Conservation (phyloP, 768 basidiomycete genomes). For the Suillus plorans region DNA sequence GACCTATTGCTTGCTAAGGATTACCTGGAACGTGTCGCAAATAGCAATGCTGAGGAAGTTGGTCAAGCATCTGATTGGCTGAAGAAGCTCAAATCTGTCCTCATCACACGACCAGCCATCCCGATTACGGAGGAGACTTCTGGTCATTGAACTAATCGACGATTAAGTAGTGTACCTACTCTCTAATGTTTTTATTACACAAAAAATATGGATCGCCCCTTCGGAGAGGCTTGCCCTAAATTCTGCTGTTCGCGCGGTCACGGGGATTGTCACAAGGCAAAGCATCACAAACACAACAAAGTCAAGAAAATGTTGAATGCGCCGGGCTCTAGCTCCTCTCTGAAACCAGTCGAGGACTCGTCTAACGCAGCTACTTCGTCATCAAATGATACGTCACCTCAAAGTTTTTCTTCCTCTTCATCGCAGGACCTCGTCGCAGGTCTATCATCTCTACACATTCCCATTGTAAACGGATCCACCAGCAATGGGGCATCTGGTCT, state of each 20-base stretch:
- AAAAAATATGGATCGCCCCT: background rate
- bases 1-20: conserved; percentile 70
- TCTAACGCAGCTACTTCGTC: conserved; percentile 3
- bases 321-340: conserved; percentile 27
- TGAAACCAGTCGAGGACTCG: conserved; percentile 16
- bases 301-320: conserved; percentile 33
- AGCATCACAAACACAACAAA: conserved; percentile 39
- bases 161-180: conserved; percentile 4
- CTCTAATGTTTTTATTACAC: background rate
- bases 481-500: conserved; percentile 27
- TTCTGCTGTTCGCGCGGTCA: conserved; percentile 36
- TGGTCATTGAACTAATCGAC: background rate
- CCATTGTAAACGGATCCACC: conserved; percentile 7
- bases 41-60: conserved; percentile 82
- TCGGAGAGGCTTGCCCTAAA: conserved; percentile 32
- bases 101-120: conserved; percentile 20
- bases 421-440: conserved; percentile 19
- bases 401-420: conserved; percentile 8
- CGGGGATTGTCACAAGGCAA: conserved; percentile 34
- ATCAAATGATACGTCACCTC: conserved; percentile 6
- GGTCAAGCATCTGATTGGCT: conserved; percentile 70
- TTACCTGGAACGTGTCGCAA: conserved; percentile 71
- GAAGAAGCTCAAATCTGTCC: conserved; percentile 48
- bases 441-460: conserved; percentile 22
- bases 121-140: background rate